These are phyloP conservation scores for Lactifluus pinguis DNA, from an alignment of 768 basidiomycete genomes.

Conservation along the genomic window DNA sequence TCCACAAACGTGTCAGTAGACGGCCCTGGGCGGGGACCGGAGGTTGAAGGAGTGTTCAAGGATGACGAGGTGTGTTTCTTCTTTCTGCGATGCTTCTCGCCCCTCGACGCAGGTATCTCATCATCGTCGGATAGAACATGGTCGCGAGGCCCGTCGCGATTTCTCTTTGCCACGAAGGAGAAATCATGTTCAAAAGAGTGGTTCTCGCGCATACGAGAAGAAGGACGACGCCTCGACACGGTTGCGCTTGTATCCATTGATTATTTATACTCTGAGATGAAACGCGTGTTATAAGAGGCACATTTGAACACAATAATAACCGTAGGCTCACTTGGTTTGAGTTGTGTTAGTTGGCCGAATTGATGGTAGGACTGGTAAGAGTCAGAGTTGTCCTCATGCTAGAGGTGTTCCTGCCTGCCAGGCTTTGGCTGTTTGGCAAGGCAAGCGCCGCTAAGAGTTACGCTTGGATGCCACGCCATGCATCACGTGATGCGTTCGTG, in stretches of 20 bases:
- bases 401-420: too few species aligned
- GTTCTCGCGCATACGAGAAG: conserved; percentile 8
- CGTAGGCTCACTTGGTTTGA: neutral
- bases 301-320: neutral
- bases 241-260: conserved; percentile 5
- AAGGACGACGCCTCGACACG: neutral
- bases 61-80: conserved; percentile 1
- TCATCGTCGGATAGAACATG: conserved; percentile 13
- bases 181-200: neutral
- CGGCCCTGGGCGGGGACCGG: conserved; percentile 1
- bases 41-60: neutral
- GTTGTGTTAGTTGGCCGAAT: neutral
- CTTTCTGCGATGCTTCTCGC: conserved; percentile 14
- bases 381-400: too few species aligned
- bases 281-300: neutral
- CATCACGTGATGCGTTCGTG: too few species aligned
- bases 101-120: neutral
- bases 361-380: neutral
- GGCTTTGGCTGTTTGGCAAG: too few species aligned
- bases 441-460: too few species aligned
- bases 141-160: conserved; percentile 13
- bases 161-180: conserved; percentile 6
- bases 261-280: neutral
- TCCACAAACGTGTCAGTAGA: conserved; percentile 5
- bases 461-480: too few species aligned